phyloP scores from a whole-genome alignment of 129 eudicot genomes.

The Rutidosis leptorrhynchoides region DNA sequence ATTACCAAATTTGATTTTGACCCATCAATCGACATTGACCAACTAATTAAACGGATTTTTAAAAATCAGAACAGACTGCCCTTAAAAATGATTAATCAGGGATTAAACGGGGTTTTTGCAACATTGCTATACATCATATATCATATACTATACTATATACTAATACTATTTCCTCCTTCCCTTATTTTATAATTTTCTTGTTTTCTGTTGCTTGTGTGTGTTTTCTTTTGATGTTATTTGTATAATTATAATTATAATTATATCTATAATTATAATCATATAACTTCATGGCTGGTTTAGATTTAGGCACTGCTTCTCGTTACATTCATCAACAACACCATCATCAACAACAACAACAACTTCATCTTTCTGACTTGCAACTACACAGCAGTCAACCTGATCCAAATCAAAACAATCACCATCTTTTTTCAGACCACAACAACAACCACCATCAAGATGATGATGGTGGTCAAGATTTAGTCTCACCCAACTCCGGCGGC shows the following conservation, averaged over 20 bases:
- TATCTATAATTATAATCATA: background rate
- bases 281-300: conserved; percentile 42
- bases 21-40: too few species aligned
- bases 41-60: too few species aligned
- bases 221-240: conserved; percentile 35
- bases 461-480: conserved; percentile 17
- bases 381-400: conserved; percentile 37
- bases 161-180: conserved; percentile 22
- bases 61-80: too few species aligned
- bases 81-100: too few species aligned
- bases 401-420: conserved; percentile 25
- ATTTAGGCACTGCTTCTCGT: conserved; percentile 45
- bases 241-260: conserved; percentile 10
- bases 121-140: too few species aligned
- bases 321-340: conserved; percentile 32
- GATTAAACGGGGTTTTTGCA: too few species aligned
- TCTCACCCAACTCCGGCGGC: conserved; percentile 31
- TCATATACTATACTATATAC: background rate
- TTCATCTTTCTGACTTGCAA: conserved; percentile 41
- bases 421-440: conserved; percentile 30
- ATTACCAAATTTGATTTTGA: too few species aligned
- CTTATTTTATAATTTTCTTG: conserved; percentile 43
- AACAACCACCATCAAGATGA: conserved; percentile 25
- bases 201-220: conserved; percentile 50
- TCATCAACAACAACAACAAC: conserved; percentile 22